A percentile compares a stretch with the other conserved stretches of the same genome.
These are phyloP conservation scores for Macrotyloma uniflorum DNA, from an alignment of 306 rosid genomes.

Conservation along the genomic window DNA sequence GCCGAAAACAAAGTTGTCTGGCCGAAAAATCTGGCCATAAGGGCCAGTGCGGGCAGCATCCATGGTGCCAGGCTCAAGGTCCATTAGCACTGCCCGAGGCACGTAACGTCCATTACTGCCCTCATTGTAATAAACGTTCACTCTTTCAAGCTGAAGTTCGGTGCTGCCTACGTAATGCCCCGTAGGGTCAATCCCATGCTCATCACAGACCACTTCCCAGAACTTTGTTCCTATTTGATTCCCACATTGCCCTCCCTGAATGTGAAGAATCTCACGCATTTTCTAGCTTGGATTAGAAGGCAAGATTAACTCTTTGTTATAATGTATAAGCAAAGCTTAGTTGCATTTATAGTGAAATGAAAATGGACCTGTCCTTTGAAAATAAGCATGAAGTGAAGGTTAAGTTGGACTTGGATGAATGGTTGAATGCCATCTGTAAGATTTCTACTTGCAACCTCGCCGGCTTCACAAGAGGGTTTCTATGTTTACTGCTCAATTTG, in stretches of 20 bases:
- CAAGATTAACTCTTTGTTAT: constrained; percentile 15
- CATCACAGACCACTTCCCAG: constrained; percentile 54
- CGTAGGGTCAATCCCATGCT: constrained; percentile 64
- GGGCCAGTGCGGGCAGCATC: constrained; percentile 63
- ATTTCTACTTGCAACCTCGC: constrained; percentile 24
- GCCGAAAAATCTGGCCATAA: constrained; percentile 75
- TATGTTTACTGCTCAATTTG: neutral
- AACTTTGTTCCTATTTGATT: constrained; percentile 62
- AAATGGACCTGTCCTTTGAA: neutral
- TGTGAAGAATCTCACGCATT: constrained; percentile 83
- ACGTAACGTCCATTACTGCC: constrained; percentile 66
- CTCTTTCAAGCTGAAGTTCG: constrained; percentile 62
- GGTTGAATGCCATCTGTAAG: constrained; percentile 44
- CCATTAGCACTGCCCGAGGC: constrained; percentile 82
- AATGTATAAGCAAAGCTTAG: neutral
- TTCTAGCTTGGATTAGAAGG: neutral
- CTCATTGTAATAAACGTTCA: constrained; percentile 63
- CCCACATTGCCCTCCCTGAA: constrained; percentile 83
- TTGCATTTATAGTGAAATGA: constrained; percentile 39
- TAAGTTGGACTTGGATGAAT: neutral
- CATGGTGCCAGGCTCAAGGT: constrained; percentile 87
- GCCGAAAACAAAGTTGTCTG: constrained; percentile 72
- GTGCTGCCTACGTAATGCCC: constrained; percentile 54
- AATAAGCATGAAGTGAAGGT: neutral
- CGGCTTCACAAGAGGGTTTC: constrained; percentile 31